Evolutionary conservation across 805 yeast genomes (phyloP).

Genomic region (Zygosaccharomyces bailii): DNA sequence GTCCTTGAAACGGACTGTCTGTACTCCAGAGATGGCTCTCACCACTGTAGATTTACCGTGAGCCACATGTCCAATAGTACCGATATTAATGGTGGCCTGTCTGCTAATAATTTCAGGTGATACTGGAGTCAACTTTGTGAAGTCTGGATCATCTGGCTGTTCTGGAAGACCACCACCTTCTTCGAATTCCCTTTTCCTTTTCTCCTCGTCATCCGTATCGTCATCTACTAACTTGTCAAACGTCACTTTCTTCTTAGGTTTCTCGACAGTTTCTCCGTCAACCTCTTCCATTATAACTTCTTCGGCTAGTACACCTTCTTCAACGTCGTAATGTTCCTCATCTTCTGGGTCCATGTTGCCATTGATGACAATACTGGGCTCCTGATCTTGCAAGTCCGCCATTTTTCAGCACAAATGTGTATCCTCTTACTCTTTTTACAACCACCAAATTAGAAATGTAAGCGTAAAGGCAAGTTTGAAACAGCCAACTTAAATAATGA

Average conservation of each 20-base stretch:
- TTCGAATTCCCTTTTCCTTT: conserved; percentile 79
- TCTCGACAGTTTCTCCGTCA: conserved; percentile 36
- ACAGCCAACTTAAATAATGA: conserved; percentile 1
- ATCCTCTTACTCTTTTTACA: conserved; percentile 3
- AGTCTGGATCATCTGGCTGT: conserved; percentile 89
- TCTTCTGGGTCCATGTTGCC: conserved; percentile 46
- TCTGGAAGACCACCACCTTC: conserved; percentile 99
- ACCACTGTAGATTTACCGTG: conserved; percentile 94
- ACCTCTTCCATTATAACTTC: conserved; percentile 36
- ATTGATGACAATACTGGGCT: conserved; percentile 78
- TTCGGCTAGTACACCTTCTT: conserved; percentile 37
- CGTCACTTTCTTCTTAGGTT: conserved; percentile 69
- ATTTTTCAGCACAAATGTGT: conserved; percentile 33
- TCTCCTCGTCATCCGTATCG: conserved; percentile 70
- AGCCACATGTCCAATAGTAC: conserved; percentile 95
- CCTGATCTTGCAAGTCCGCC: conserved; percentile 81
- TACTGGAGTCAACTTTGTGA: conserved; percentile 73
- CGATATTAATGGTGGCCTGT: conserved; percentile 98
- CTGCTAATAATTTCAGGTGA: conserved; percentile 95
- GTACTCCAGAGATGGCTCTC: conserved; percentile 96
- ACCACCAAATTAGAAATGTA: not conserved
- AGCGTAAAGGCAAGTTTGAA: conserved; percentile 1
- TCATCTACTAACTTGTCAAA: conserved; percentile 68
- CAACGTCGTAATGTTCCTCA: conserved; percentile 40
- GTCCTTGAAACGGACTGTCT: conserved; percentile 98